These are phyloP conservation scores for Austroboletus novae-zelandiae DNA, from an alignment of 1,284 basidiomycete genomes.

Conservation along the genomic window DNA sequence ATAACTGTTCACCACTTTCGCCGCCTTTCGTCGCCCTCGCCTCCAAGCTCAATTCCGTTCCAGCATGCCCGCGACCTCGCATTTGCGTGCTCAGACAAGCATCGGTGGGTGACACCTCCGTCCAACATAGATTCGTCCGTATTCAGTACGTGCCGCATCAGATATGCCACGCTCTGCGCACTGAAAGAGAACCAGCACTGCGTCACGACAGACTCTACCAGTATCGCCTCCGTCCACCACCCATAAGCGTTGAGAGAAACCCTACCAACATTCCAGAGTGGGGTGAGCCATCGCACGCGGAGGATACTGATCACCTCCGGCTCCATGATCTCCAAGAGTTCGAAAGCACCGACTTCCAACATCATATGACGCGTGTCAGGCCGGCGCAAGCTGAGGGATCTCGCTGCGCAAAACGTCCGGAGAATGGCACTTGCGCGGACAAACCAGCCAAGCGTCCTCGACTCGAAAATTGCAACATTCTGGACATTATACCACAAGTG, in stretches of 20 bases:
- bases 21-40: background rate
- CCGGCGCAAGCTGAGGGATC: background rate
- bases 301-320: constrained; percentile 34
- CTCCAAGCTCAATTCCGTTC: constrained; percentile 5
- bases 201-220: constrained; percentile 18
- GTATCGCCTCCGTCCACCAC: constrained; percentile 24
- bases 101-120: constrained; percentile 20
- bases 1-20: constrained; percentile 28
- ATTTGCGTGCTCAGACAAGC: constrained; percentile 6
- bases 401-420: constrained; percentile 14
- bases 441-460: constrained; percentile 18
- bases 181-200: constrained; percentile 20
- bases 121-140: constrained; percentile 8
- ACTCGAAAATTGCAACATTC: constrained; percentile 16
- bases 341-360: constrained; percentile 24
- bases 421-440: constrained; percentile 8
- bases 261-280: constrained; percentile 34
- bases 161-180: background rate
- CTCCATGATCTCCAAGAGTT: constrained; percentile 45
- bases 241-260: background rate
- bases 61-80: constrained; percentile 22
- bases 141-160: constrained; percentile 23
- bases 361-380: background rate
- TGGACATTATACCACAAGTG: constrained; percentile 29
- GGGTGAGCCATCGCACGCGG: constrained; percentile 29